Evolutionary conservation across 495 filamentous ascomycete genomes (phyloP).

Genomic region (Tuber melanosporum): DNA sequence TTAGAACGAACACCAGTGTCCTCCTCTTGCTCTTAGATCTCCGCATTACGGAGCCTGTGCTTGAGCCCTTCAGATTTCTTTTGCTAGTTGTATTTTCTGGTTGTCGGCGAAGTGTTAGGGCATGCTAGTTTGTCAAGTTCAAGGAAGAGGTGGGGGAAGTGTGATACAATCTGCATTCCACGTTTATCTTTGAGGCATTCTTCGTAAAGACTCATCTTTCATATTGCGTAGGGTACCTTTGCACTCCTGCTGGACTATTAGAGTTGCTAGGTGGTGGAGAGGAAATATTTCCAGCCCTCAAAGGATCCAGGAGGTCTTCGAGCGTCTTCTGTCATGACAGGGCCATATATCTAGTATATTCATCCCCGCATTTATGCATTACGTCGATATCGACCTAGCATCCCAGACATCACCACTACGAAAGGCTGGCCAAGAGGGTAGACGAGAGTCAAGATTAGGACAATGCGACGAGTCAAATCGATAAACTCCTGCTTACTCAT

Average conservation of each 20-base stretch:
- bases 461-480: no score
- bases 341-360: background rate
- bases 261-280: background rate
- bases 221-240: constrained; percentile 39
- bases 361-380: background rate
- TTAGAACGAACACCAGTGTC: no score
- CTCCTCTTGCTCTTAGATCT: no score
- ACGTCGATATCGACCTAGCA: background rate
- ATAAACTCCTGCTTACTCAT: constrained; percentile 20
- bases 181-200: constrained; percentile 33
- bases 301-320: background rate
- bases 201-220: constrained; percentile 33
- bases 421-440: background rate
- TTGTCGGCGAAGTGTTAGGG: no score
- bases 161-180: no score
- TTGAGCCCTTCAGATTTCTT: no score
- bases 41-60: no score
- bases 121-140: no score
- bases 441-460: no score
- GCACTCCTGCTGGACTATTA: constrained; percentile 15
- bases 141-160: no score
- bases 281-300: background rate
- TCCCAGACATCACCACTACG: background rate
- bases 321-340: background rate
- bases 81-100: no score